phyloP scores from a whole-genome alignment of 768 basidiomycete species.

The Serpula lacrymans region DNA sequence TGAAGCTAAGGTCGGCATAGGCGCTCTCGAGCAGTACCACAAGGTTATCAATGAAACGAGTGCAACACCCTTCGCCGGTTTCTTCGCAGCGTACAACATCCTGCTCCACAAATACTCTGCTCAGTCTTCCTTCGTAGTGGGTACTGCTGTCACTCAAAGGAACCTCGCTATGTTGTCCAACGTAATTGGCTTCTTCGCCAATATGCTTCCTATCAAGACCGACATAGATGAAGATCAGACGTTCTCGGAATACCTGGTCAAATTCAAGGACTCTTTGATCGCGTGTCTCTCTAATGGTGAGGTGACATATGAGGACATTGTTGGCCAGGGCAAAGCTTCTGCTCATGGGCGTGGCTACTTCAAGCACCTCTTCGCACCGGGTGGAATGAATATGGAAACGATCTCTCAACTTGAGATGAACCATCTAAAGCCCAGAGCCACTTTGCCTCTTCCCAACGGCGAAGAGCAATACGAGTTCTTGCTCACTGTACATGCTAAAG shows the following conservation, averaged over 20 bases:
- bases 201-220: slow-evolving; percentile 28
- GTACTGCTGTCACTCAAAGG: slow-evolving; percentile 28
- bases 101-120: slow-evolving; percentile 31
- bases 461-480: slow-evolving; percentile 21
- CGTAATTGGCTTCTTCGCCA: slow-evolving; percentile 28
- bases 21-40: slow-evolving; percentile 14
- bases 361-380: slow-evolving; percentile 28
- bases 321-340: slow-evolving; percentile 21
- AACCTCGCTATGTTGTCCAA: slow-evolving; percentile 23
- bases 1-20: slow-evolving; percentile 12
- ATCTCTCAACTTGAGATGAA: slow-evolving; percentile 16
- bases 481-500: slow-evolving; percentile 21
- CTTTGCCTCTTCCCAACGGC: slow-evolving; percentile 22
- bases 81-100: slow-evolving; percentile 30
- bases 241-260: slow-evolving; percentile 19
- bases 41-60: slow-evolving; percentile 13
- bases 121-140: slow-evolving; percentile 24
- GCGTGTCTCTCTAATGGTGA: slow-evolving; percentile 21
- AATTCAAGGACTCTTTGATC: slow-evolving; percentile 22
- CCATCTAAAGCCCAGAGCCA: background rate
- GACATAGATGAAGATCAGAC: slow-evolving; percentile 19
- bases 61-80: slow-evolving; percentile 25
- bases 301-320: slow-evolving; percentile 28
- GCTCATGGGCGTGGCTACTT: slow-evolving; percentile 24
- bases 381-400: slow-evolving; percentile 24